A percentile compares a stretch with the other conserved stretches of the same genome.
Evolutionary conservation across 257 asterid species (phyloP).

Genomic region (Thymus mandschuricus): DNA sequence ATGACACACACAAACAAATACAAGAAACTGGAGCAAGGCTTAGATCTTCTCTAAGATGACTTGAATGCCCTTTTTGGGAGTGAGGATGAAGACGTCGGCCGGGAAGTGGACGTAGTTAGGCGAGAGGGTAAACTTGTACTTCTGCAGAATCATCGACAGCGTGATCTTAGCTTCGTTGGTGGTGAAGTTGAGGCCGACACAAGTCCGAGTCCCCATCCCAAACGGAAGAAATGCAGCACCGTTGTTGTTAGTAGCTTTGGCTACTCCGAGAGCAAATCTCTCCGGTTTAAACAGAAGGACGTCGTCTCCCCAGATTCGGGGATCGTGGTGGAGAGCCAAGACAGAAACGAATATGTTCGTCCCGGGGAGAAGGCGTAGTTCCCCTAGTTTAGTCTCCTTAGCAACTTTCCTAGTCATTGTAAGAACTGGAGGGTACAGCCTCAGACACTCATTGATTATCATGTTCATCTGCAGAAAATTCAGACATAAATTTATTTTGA

Average conservation of each 20-base stretch:
- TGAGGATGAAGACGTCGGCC: constrained; percentile 46
- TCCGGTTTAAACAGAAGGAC: constrained; percentile 58
- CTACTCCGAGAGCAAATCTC: constrained; percentile 57
- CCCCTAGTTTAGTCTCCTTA: constrained; percentile 43
- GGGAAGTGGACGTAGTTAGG: constrained; percentile 56
- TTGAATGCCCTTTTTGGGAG: constrained; percentile 57
- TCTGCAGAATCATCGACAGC: constrained; percentile 56
- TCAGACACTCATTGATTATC: constrained; percentile 63
- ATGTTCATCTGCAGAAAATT: constrained; percentile 50
- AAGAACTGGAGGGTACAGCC: constrained; percentile 60
- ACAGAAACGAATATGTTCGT: constrained; percentile 46
- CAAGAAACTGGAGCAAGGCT: background rate
- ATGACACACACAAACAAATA: background rate
- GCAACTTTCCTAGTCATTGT: constrained; percentile 49
- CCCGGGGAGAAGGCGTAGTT: constrained; percentile 38
- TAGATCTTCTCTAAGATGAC: constrained; percentile 44
- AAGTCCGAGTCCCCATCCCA: constrained; percentile 63
- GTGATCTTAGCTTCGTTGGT: constrained; percentile 63
- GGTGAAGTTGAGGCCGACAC: constrained; percentile 62
- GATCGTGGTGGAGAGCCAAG: constrained; percentile 50
- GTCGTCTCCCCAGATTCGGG: constrained; percentile 59
- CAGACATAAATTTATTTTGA: too few species aligned
- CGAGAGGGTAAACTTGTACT: constrained; percentile 47
- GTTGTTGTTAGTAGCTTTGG: constrained; percentile 61
- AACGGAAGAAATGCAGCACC: constrained; percentile 58